Conservation (phyloP, 768 basidiomycete species). For the Mycena polygramma region DNA sequence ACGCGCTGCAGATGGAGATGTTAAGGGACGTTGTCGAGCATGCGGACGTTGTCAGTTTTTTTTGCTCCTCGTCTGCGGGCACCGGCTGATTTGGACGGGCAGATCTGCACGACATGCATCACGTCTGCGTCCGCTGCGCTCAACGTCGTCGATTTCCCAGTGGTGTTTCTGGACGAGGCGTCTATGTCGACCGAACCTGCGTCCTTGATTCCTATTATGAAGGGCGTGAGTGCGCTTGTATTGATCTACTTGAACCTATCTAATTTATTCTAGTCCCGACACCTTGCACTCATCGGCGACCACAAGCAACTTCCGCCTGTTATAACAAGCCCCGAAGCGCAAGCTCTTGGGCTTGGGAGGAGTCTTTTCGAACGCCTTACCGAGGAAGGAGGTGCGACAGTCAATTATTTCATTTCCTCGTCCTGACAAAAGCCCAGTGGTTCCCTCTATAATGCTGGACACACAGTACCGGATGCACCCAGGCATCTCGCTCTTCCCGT, state of each 20-base stretch:
- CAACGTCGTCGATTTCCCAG: constrained; percentile 86
- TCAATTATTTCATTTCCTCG: constrained; percentile 13
- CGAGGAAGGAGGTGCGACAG: constrained; percentile 77
- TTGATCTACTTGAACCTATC: constrained; percentile 18
- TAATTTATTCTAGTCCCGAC: constrained; percentile 68
- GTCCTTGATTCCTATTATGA: constrained; percentile 92
- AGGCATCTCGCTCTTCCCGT: constrained; percentile 88
- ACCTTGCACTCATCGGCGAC: constrained; percentile 94
- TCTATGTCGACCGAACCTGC: constrained; percentile 97
- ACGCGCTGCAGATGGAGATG: constrained; percentile 72
- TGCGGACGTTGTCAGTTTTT: constrained; percentile 74
- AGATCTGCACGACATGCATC: constrained; percentile 92
- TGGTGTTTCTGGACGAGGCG: constrained; percentile 95
- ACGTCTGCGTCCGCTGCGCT: constrained; percentile 77
- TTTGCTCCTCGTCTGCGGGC: constrained; percentile 3
- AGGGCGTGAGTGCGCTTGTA: constrained; percentile 76
- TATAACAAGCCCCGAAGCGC: constrained; percentile 83
- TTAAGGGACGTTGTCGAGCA: constrained; percentile 70
- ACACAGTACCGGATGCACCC: constrained; percentile 98
- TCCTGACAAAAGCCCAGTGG: constrained; percentile 56
- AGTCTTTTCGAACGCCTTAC: constrained; percentile 93
- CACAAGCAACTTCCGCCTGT: constrained; percentile 96
- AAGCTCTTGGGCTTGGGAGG: constrained; percentile 76
- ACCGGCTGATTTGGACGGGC: constrained; percentile 21
- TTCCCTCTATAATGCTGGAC: constrained; percentile 94